Evolutionary conservation across 2,329 filamentous ascomycete species (phyloP).

Genomic region (Moelleriella libera): DNA sequence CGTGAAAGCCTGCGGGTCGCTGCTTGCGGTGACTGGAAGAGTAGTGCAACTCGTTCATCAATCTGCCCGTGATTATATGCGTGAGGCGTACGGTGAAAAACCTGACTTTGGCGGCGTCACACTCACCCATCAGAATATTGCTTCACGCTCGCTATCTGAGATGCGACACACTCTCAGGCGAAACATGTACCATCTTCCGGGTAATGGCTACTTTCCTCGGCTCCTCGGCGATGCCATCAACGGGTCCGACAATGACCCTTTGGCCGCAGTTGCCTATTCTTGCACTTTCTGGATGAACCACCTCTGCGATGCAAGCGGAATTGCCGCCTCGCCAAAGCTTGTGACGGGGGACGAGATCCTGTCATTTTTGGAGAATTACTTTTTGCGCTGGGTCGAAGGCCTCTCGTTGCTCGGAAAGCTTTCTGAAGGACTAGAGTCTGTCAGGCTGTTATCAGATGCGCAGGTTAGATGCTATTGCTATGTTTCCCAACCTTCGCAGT

Average conservation of each 20-base stretch:
- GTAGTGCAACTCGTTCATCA: slow-evolving; percentile 25
- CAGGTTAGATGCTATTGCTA: slow-evolving; percentile 1
- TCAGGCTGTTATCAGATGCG: slow-evolving; percentile 1
- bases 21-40: slow-evolving; percentile 16
- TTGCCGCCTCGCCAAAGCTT: background rate
- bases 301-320: slow-evolving; percentile 8
- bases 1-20: slow-evolving; percentile 20
- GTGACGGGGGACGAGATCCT: slow-evolving; percentile 10
- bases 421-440: slow-evolving; percentile 2
- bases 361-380: slow-evolving; percentile 5
- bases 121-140: slow-evolving; percentile 17
- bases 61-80: slow-evolving; percentile 27
- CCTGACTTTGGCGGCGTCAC: slow-evolving; percentile 14
- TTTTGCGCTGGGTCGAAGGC: slow-evolving; percentile 8
- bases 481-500: background rate
- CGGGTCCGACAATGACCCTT: slow-evolving; percentile 6
- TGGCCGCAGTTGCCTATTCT: slow-evolving; percentile 11
- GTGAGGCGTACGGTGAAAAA: slow-evolving; percentile 5
- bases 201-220: slow-evolving; percentile 10
- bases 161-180: slow-evolving; percentile 16
- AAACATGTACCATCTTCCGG: slow-evolving; percentile 19
- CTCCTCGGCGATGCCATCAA: slow-evolving; percentile 3
- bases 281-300: slow-evolving; percentile 20
- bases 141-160: slow-evolving; percentile 17
- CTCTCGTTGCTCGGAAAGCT: slow-evolving; percentile 6